Base-by-base conservation (phyloP, 768 basidiomycete genomes). In the Mycena amicta region DNA sequence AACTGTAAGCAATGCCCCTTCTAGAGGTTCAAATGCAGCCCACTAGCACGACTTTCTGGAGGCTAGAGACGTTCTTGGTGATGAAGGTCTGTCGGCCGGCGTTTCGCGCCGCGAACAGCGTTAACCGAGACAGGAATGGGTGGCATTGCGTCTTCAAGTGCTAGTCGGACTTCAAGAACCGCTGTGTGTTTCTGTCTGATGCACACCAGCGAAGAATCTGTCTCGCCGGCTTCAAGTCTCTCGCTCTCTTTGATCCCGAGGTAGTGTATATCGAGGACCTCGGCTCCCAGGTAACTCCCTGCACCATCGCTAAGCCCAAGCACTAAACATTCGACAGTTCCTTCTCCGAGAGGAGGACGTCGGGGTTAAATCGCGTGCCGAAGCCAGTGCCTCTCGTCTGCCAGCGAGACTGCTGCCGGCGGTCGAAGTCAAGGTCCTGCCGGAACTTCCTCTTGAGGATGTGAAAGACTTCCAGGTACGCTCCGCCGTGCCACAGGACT, bases 331-430 rank as follows among this genome's bases (percentile, higher is more conserved):
- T n/a, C 33, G 8, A 16, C 61, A 90, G 87, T 91, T 89, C 76
- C 90, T 89, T 77, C 79, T 91, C 31, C 84, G 89, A 6, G 75
- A 83, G 69, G 77, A 73, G 30, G 89, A 91, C 64, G 62, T 90
- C 30, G 89, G 90, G n/a, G 18, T 37, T 8, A 81, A 86, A 67
- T 75, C 86, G 22, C 75, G 89, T 47, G 89, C 85, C 49, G 75
- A 77, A 28, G 86, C 83, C n/a, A 85, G 85, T 12, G 77, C 79
- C 11, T 81, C 86, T 13, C 80, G 90, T 22, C 73, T 91, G 51
- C n/a, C n/a, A n/a, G 81, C 87, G 3, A 89, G 90, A 65, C 75
- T 91, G 30, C 91, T 91, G 68, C 77, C 84, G n/a, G 91, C 91
- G 65, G 89, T 90, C 5, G 88, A 88, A 25, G 84, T 91, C 40